These are phyloP conservation scores for Chaetomiaceae sp. DNA, from an alignment of 2,329 filamentous ascomycete genomes.

Conservation along the genomic window DNA sequence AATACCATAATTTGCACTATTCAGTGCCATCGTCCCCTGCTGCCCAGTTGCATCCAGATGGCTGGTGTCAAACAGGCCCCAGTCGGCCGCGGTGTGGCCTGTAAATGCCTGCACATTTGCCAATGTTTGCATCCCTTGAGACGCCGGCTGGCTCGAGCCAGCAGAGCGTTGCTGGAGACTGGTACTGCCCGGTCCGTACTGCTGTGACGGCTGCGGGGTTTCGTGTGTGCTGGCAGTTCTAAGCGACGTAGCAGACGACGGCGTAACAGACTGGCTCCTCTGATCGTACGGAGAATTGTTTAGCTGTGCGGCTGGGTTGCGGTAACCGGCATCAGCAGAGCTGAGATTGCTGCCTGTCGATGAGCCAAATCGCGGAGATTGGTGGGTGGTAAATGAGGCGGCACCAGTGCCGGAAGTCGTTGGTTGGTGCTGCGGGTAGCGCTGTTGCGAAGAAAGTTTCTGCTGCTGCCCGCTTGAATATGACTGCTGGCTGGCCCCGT, in stretches of 20 bases:
- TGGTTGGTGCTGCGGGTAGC: slow-evolving; percentile 24
- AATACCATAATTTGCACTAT: slow-evolving; percentile 24
- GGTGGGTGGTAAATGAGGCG: slow-evolving; percentile 23
- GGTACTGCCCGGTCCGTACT: slow-evolving; percentile 10
- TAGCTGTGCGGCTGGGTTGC: slow-evolving; percentile 17
- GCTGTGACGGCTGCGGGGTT: slow-evolving; percentile 18
- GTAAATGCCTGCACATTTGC: slow-evolving; percentile 18
- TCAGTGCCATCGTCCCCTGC: slow-evolving; percentile 23
- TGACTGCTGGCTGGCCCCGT: slow-evolving; percentile 17
- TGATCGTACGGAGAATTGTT: slow-evolving; percentile 22
- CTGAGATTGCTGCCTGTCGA: slow-evolving; percentile 20
- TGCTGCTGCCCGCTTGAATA: slow-evolving; percentile 18
- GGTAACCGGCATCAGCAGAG: slow-evolving; percentile 22
- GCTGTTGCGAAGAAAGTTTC: slow-evolving; percentile 22
- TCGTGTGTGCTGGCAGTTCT: slow-evolving; percentile 18
- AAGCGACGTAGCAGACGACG: slow-evolving; percentile 15
- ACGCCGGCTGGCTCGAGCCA: slow-evolving; percentile 14
- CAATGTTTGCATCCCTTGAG: slow-evolving; percentile 20
- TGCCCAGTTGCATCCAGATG: slow-evolving; percentile 25
- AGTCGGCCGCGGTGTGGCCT: slow-evolving; percentile 15
- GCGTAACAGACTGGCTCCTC: slow-evolving; percentile 19
- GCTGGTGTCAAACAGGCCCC: slow-evolving; percentile 26
- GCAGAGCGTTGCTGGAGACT: slow-evolving; percentile 17
- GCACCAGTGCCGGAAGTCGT: slow-evolving; percentile 19
- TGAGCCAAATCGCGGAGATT: slow-evolving; percentile 25